Conservation (phyloP, 2,329 filamentous ascomycete genomes). For the Cladophialophora carrionii region DNA sequence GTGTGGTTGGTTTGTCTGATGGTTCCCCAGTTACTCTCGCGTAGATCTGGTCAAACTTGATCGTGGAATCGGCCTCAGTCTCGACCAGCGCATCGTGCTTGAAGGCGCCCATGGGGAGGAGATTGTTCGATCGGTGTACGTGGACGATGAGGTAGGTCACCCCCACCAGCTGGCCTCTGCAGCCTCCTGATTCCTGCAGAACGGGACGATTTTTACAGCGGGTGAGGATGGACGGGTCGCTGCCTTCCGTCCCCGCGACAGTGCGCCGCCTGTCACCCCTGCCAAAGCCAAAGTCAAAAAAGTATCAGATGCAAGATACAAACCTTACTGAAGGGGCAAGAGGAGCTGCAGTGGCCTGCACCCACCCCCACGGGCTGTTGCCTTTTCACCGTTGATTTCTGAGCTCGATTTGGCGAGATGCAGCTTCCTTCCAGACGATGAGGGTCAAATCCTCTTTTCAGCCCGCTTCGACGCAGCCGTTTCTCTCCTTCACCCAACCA, state of each 20-base stretch:
- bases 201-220: constrained; percentile 49
- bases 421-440: not conserved
- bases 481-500: not conserved
- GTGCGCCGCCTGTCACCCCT: not conserved
- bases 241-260: constrained; percentile 26
- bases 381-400: not conserved
- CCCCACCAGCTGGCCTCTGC: not conserved
- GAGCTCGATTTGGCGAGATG: not conserved
- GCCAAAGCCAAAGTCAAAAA: constrained; percentile 33
- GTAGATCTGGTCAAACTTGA: constrained; percentile 47
- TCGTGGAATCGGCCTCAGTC: constrained; percentile 43
- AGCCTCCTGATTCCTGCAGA: constrained; percentile 37
- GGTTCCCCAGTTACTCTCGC: constrained; percentile 29
- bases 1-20: not conserved
- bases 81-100: constrained; percentile 48
- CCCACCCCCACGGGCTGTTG: not conserved
- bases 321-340: constrained; percentile 30
- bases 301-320: constrained; percentile 31
- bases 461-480: not conserved
- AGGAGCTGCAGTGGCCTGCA: not conserved
- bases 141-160: constrained; percentile 49
- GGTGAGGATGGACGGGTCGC: constrained; percentile 48
- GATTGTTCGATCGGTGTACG: constrained; percentile 51
- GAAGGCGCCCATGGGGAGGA: constrained; percentile 55
- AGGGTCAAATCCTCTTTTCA: not conserved